Percentiles rank a stretch among this genome's conserved stretches.
Evolutionary conservation across 2,329 filamentous ascomycete species (phyloP).

Genomic region (Epichloe aotearoae): DNA sequence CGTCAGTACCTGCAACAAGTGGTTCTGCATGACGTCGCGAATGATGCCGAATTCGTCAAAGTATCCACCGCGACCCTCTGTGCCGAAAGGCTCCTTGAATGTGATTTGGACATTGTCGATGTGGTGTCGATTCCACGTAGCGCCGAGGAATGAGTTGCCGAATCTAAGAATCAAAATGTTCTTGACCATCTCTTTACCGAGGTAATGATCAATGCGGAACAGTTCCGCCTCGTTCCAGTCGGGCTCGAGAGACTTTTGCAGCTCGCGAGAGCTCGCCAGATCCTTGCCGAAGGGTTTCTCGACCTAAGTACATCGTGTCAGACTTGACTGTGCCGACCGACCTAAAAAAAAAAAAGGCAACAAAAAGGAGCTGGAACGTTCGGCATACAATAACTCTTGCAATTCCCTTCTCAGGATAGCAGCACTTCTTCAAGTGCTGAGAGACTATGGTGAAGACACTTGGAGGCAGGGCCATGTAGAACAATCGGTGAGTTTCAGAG

Average conservation of each 20-base stretch:
- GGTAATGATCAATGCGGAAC: conserved; percentile 98
- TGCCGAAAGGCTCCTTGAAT: conserved; percentile 99
- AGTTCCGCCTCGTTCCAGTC: conserved; percentile 99
- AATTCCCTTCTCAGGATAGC: conserved; percentile 84
- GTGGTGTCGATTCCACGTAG: conserved; percentile 98
- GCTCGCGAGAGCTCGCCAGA: conserved; percentile 79
- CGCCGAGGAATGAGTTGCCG: conserved; percentile 96
- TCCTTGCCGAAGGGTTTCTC: conserved; percentile 99
- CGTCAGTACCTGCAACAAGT: conserved; percentile 90
- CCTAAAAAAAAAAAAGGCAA: neutral
- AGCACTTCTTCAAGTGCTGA: conserved; percentile 92
- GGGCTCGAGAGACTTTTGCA: conserved; percentile 87
- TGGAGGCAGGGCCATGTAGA: conserved; percentile 98
- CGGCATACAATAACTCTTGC: conserved; percentile 77
- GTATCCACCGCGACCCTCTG: conserved; percentile 93
- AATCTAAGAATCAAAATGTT: conserved; percentile 97
- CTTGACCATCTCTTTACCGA: conserved; percentile 99
- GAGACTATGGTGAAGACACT: conserved; percentile 98
- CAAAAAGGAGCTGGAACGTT: conserved; percentile 5
- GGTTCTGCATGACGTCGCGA: conserved; percentile 99
- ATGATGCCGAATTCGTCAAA: conserved; percentile 99
- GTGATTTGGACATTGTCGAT: conserved; percentile 99
- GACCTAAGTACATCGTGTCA: conserved; percentile 42
- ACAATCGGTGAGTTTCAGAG: conserved; percentile 78
- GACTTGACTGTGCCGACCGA: neutral